Conservation (phyloP, 192 early-diverging fungal genomes). For the Coemansia sp. region DNA sequence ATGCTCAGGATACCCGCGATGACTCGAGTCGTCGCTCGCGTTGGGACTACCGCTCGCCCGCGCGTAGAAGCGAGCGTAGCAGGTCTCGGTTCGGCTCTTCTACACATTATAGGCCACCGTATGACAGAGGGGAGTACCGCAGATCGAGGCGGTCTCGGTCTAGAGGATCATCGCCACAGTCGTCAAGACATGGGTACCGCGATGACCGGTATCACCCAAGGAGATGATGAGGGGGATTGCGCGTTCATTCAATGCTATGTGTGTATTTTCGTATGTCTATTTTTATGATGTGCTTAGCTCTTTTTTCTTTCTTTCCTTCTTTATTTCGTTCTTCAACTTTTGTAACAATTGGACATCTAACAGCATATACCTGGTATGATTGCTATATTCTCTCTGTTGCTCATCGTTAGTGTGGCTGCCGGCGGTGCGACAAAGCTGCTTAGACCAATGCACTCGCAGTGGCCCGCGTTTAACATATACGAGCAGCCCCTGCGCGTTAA, state of each 20-base stretch:
- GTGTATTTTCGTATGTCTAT: background rate
- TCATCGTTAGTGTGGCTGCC: background rate
- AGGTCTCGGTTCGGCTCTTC: slow-evolving; percentile 4
- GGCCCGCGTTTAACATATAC: slow-evolving; percentile 1
- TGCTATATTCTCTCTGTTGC: background rate
- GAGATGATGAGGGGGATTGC: background rate
- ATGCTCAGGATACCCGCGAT: background rate
- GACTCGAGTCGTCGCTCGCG: background rate
- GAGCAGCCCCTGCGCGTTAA: slow-evolving; percentile 9
- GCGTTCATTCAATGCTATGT: background rate
- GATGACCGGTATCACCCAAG: background rate
- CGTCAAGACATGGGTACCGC: background rate
- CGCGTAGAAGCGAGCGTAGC: slow-evolving; percentile 13
- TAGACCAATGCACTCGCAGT: background rate
- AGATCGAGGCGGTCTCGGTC: slow-evolving; percentile 25
- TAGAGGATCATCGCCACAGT: background rate
- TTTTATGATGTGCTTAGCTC: background rate
- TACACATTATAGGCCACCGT: background rate
- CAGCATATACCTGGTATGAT: background rate
- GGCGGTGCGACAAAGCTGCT: background rate
- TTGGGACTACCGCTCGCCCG: background rate
- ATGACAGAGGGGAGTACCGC: slow-evolving; percentile 17
- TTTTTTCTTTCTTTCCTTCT: background rate
- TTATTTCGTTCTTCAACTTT: background rate
- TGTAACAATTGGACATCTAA: background rate